Evolutionary conservation across 164 flowering plant species (phyloP), one percentile per base, ranked within the genome.

Genomic region (Magnolia changhungtana): DNA sequence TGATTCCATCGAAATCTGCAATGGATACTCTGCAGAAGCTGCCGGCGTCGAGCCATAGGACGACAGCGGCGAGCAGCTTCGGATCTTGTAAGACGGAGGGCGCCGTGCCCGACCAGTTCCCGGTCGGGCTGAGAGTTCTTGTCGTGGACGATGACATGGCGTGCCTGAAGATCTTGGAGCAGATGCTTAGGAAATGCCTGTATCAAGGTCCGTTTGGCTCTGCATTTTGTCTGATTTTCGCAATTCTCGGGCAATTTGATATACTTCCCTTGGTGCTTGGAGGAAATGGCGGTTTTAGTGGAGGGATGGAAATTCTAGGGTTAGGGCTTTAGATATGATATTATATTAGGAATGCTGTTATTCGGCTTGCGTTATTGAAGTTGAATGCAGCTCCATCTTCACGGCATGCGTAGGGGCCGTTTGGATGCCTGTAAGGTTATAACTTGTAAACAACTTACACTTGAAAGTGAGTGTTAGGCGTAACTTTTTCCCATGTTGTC

Each of bases 131-230:
- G 78, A 86, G 95, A 77, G 97, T 94, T 72, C 86, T 94, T 16
- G 96, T 90, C 1, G 98, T 94, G 3, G 98, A 94, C 50, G 97
- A 92, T 79, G 96, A 92, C 75, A 37, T 74, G n/a, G 79, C 83
- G 18, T 91, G 93, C 78, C 78, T 94, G 83, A 82, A 50, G 72
- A 83, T 92, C 75, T 63, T 94, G 77, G 96, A 92, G 79, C 84
- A 84, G 81, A 90, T 94, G 97, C 93, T 91, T 71, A 83, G 86
- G 75, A 88, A 87, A 51, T 91, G 94, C 84, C 58, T 59, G 74
- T 94, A 94, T 78, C 69, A 76, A 2, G 98, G 98, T 92, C 18
- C 67, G 85, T 75, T 16, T 45, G 7, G 21, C 9, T 6, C 51
- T 64, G 55, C 7, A 21, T 75, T 78, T 66, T 29, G 3, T 63